phyloP scores from a whole-genome alignment of 1,284 basidiomycete genomes.

The Vanrija pseudolonga region DNA sequence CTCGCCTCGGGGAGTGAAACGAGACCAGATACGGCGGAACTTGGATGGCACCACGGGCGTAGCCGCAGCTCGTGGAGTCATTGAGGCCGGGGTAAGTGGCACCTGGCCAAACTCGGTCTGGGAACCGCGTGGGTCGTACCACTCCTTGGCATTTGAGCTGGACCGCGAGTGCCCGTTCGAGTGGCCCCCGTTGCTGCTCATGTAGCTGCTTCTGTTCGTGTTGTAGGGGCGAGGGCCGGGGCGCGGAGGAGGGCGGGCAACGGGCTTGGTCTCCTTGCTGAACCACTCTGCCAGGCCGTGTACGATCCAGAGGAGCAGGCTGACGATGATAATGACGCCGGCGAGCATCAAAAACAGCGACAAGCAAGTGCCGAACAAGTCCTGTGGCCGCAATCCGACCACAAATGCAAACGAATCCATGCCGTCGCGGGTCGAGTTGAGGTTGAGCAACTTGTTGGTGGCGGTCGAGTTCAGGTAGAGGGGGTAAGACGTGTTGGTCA shows the following conservation, averaged over 20 bases:
- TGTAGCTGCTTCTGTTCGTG: too few species aligned
- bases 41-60: background rate
- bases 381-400: constrained; percentile 72
- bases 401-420: constrained; percentile 74
- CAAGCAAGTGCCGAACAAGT: constrained; percentile 80
- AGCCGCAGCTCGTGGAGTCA: background rate
- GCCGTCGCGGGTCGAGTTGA: constrained; percentile 52
- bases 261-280: background rate
- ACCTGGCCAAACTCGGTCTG: constrained; percentile 7
- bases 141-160: constrained; percentile 16
- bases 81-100: constrained; percentile 6
- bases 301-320: constrained; percentile 66
- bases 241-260: too few species aligned
- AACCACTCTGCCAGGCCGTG: constrained; percentile 53
- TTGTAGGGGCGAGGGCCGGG: too few species aligned
- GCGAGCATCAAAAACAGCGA: constrained; percentile 76
- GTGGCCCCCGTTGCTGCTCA: too few species aligned
- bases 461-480: constrained; percentile 68
- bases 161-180: constrained; percentile 6
- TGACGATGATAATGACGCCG: constrained; percentile 65
- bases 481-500: constrained; percentile 65
- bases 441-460: constrained; percentile 50
- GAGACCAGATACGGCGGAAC: constrained; percentile 39
- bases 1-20: constrained; percentile 47
- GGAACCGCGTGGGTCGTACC: constrained; percentile 3